Evolutionary conservation across 139 green algal genomes (phyloP), one percentile per base, ranked within the genome.

Genomic region (Zygnema cylindricum): DNA sequence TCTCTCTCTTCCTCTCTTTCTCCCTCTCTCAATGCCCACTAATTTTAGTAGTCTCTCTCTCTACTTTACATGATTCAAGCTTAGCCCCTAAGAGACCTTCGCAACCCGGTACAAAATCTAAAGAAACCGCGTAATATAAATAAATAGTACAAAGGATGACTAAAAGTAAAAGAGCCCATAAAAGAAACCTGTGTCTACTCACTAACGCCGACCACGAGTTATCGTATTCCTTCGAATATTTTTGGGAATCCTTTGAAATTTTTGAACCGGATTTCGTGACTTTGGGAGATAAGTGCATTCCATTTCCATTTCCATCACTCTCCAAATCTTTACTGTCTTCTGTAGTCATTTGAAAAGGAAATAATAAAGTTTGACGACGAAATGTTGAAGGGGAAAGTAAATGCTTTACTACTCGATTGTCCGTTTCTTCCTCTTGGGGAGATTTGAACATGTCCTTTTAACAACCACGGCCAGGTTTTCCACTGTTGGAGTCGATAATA

Each of bases 101-200:
- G 16, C 71, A 79, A 16, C 71, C 38, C 16, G 71, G 71, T 23
- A 69, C 81, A n/a, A 78, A 69, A 7, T 43, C 81, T 54, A 87
- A 79, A 38, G 81, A 81, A 2, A 87, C 76, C 2, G 81, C 81
- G 21, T 69, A 87, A 3, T 87, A 87, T 1, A 87, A 69, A 41
- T 87, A 87, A 40, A 87, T 87, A 39, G 81, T 87, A 33, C 81
- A 87, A 30, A 87, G 81, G 22, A 87, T 54, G 11, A 78, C 30
- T 33, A 87, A 40, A 33, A 87, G 36, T 23, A n/a, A 30, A 69
- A 87, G 75, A 22, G 43, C 41, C 22, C n/a, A 42, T 7, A 87
- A n/a, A 43, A 87, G 42, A 33, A 81, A 87, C 1, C 55, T 79
- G 33, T 87, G 81, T 54, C 81, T 54, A 30, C n/a, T 55, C 35